These are phyloP conservation scores for Castanopsis chinensis DNA, from an alignment of 306 rosid genomes.

Conservation along the genomic window DNA sequence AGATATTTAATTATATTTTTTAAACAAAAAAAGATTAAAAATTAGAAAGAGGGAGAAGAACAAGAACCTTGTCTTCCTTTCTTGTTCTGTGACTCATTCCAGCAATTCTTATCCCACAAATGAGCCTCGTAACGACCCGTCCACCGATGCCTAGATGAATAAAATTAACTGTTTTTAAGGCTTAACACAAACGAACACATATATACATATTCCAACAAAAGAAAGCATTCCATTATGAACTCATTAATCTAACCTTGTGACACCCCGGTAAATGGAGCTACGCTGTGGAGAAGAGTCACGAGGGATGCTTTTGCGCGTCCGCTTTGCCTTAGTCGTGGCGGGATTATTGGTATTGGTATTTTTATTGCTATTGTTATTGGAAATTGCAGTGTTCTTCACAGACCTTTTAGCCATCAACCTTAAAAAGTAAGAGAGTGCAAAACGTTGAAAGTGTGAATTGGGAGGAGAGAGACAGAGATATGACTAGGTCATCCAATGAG, in stretches of 20 bases:
- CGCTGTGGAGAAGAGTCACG: slow-evolving; percentile 74
- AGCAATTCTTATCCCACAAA: slow-evolving; percentile 93
- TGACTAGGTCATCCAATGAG: background rate
- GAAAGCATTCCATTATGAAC: background rate
- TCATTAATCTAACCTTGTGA: slow-evolving; percentile 56
- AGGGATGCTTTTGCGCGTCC: slow-evolving; percentile 70
- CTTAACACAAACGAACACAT: background rate
- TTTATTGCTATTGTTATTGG: background rate
- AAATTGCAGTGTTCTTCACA: slow-evolving; percentile 29
- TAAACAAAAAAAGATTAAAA: background rate
- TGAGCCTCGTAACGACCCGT: slow-evolving; percentile 97
- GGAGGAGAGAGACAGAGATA: background rate
- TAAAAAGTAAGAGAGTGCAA: background rate
- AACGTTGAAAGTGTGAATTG: background rate
- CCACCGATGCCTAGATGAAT: slow-evolving; percentile 75
- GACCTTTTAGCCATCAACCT: slow-evolving; percentile 56
- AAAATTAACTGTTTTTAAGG: no score
- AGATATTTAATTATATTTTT: no score
- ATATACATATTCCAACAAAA: background rate
- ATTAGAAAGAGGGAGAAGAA: background rate
- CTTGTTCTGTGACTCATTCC: slow-evolving; percentile 87
- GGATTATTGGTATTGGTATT: background rate
- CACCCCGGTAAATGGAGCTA: slow-evolving; percentile 81
- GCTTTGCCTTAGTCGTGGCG: slow-evolving; percentile 36
- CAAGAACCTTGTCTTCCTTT: slow-evolving; percentile 91